Evolutionary conservation across 2,329 filamentous ascomycete species (phyloP).

Genomic region (Trichothecium roseum): DNA sequence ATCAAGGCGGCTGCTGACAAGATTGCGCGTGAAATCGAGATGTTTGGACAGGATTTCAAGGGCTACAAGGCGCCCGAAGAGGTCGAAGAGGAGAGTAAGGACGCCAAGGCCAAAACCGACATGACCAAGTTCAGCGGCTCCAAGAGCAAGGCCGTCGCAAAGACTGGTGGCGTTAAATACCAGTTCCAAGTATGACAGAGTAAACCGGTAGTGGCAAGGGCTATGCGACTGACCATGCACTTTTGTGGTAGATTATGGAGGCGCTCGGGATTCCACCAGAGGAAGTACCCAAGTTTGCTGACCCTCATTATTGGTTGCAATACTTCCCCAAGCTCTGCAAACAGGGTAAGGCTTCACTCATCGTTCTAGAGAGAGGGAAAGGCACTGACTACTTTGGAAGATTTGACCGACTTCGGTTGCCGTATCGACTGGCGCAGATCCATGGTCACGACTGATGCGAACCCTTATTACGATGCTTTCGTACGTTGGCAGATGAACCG

Average conservation of each 20-base stretch:
- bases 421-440: constrained; percentile 88
- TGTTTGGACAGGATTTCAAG: constrained; percentile 82
- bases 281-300: constrained; percentile 88
- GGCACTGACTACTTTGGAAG: constrained; percentile 19
- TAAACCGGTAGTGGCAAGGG: too few relatives aligned
- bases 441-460: constrained; percentile 91
- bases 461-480: constrained; percentile 94
- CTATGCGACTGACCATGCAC: too few relatives aligned
- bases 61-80: constrained; percentile 55
- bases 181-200: constrained; percentile 55
- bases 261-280: constrained; percentile 77
- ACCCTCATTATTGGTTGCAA: constrained; percentile 84
- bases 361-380: too few relatives aligned
- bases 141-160: constrained; percentile 84
- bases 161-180: constrained; percentile 89
- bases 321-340: constrained; percentile 52
- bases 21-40: constrained; percentile 75
- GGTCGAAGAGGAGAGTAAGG: constrained; percentile 36
- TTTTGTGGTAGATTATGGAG: constrained; percentile 61
- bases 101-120: constrained; percentile 54
- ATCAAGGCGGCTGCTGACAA: constrained; percentile 98
- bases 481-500: constrained; percentile 96
- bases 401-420: constrained; percentile 75
- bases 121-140: constrained; percentile 85
- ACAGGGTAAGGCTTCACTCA: background rate